Conservation (phyloP, 495 filamentous ascomycete species). For the Peziza echinospora region DNA sequence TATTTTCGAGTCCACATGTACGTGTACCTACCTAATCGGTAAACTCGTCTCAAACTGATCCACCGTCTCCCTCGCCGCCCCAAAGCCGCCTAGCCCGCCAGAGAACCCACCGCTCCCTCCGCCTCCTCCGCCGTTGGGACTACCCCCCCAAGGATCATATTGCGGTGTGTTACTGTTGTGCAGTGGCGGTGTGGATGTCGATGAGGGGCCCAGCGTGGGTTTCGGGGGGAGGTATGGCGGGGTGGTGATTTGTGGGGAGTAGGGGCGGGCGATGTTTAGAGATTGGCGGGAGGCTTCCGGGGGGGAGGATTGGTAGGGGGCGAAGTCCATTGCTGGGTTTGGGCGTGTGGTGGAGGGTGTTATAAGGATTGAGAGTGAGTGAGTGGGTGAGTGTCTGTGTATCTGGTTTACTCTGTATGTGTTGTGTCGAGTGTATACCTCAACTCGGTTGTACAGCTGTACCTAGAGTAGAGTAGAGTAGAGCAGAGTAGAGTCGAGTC, state of each 20-base stretch:
- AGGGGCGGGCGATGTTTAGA: conserved; percentile 45
- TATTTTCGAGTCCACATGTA: neutral
- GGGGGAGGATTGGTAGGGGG: conserved; percentile 55
- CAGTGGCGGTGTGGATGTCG: conserved; percentile 20
- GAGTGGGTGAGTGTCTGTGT: too few relatives aligned
- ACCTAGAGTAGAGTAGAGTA: too few relatives aligned
- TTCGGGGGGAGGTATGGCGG: conserved; percentile 30
- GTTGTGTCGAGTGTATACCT: too few relatives aligned
- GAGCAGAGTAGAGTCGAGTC: too few relatives aligned
- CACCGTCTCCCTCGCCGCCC: conserved; percentile 19
- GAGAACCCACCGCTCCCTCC: conserved; percentile 12
- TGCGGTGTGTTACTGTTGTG: too few relatives aligned
- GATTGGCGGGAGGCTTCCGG: conserved; percentile 29
- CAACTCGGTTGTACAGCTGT: too few relatives aligned
- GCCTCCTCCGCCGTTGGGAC: conserved; percentile 19
- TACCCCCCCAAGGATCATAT: conserved; percentile 14
- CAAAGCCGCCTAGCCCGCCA: conserved; percentile 21
- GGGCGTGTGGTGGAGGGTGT: neutral
- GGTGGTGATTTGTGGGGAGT: conserved; percentile 24
- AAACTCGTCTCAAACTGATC: conserved; percentile 51
- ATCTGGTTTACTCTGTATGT: too few relatives aligned
- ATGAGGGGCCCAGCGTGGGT: conserved; percentile 19
- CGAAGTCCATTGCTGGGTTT: conserved; percentile 54
- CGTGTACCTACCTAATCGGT: conserved; percentile 29
- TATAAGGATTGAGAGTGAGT: too few relatives aligned